These are phyloP conservation scores for Cystobasidium pallidum DNA, from an alignment of 1,284 basidiomycete species.

Conservation along the genomic window DNA sequence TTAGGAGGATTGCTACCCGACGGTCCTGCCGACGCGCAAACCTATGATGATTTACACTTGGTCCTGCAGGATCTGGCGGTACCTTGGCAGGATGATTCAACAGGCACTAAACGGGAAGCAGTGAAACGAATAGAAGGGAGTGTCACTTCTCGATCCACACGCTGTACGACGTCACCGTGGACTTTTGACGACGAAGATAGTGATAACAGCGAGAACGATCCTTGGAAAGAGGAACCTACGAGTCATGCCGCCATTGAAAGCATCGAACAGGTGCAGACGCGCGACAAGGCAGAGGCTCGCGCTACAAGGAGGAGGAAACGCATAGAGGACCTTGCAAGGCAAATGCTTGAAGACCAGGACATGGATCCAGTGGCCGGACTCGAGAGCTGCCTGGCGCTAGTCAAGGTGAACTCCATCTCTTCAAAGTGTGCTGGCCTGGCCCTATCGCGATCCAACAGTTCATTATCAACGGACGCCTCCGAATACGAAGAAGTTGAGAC, in stretches of 20 bases:
- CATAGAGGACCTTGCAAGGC: slow-evolving; percentile 21
- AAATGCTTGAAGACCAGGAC: slow-evolving; percentile 33
- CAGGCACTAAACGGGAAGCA: not conserved
- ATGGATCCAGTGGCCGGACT: not conserved
- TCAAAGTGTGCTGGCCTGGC: not conserved
- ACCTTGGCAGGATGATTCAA: slow-evolving; percentile 46
- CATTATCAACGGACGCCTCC: not conserved
- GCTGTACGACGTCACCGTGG: not conserved
- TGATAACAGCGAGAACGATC: slow-evolving; percentile 27
- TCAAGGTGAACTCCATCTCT: not conserved
- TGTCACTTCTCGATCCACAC: too few species aligned
- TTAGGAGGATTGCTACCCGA: slow-evolving; percentile 20
- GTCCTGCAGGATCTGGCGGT: slow-evolving; percentile 37
- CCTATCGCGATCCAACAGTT: not conserved
- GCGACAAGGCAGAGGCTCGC: slow-evolving; percentile 15
- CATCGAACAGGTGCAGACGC: slow-evolving; percentile 21
- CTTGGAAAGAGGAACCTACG: slow-evolving; percentile 11
- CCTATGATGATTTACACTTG: slow-evolving; percentile 45
- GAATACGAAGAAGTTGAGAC: slow-evolving; percentile 11
- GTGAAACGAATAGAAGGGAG: not conserved
- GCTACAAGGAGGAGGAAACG: not conserved
- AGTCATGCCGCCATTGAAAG: slow-evolving; percentile 28
- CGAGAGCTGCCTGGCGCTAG: not conserved
- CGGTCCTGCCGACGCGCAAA: slow-evolving; percentile 42
- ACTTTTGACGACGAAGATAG: slow-evolving; percentile 27